Percentiles rank a stretch among this genome's conserved stretches.
Conservation (phyloP, 2,329 filamentous ascomycete genomes). For the Aureobasidium pullulans region DNA sequence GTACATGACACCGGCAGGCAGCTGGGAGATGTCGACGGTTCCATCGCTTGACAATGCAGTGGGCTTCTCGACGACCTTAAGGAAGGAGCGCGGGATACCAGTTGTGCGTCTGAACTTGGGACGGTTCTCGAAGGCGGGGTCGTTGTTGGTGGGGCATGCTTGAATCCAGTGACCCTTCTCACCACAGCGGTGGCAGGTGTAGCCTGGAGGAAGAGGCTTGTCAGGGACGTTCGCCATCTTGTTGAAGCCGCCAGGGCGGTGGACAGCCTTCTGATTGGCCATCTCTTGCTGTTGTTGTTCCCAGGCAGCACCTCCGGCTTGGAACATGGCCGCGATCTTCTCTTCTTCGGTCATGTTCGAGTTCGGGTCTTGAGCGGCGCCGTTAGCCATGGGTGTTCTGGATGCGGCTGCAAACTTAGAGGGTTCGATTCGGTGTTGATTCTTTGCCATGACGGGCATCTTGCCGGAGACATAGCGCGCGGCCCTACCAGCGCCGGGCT, state of each 20-base stretch:
- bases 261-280: conserved; percentile 54
- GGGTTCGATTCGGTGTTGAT: conserved; percentile 60
- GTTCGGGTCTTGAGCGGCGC: conserved; percentile 59
- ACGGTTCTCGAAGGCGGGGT: conserved; percentile 89
- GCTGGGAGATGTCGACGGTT: conserved; percentile 70
- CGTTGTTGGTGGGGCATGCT: conserved; percentile 94
- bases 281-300: conserved; percentile 87
- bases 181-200: conserved; percentile 92
- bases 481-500: conserved; percentile 80
- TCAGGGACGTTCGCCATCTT: conserved; percentile 78
- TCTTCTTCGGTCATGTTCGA: conserved; percentile 87
- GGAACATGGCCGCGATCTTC: conserved; percentile 86
- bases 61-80: conserved; percentile 92
- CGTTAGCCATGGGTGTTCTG: conserved; percentile 40
- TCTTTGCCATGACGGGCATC: conserved; percentile 84
- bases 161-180: conserved; percentile 99
- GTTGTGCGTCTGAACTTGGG: conserved; percentile 93
- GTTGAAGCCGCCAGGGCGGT: conserved; percentile 30
- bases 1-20: conserved; percentile 87
- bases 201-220: conserved; percentile 85
- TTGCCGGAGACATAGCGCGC: conserved; percentile 94
- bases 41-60: conserved; percentile 65
- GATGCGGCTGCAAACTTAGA: conserved; percentile 42
- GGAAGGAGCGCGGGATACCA: conserved; percentile 88
- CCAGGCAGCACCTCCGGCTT: conserved; percentile 85